Percentiles rank a stretch among this genome's conserved stretches.
Conservation (phyloP, 352 stramenopile species). For the Thraustochytrium sp. region DNA sequence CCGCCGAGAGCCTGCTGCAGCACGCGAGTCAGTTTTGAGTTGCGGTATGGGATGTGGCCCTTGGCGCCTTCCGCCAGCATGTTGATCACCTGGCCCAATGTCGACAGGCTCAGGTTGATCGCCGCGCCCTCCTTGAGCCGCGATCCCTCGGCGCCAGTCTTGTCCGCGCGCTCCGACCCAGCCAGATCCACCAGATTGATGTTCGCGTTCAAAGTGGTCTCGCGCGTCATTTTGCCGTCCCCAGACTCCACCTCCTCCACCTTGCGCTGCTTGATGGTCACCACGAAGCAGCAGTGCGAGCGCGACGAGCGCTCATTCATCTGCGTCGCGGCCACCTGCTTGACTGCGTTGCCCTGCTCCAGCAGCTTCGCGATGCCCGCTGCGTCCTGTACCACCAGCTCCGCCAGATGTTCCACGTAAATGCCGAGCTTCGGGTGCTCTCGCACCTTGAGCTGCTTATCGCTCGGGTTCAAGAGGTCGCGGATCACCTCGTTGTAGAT, state of each 20-base stretch:
- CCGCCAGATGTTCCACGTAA: conserved; percentile 80
- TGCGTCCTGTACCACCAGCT: conserved; percentile 70
- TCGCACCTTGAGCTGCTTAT: conserved; percentile 81
- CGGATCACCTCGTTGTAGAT: conserved; percentile 92
- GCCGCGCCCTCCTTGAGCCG: conserved; percentile 78
- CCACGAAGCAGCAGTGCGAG: conserved; percentile 91
- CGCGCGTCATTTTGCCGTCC: conserved; percentile 52
- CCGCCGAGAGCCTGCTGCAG: conserved; percentile 79
- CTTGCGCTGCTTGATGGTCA: conserved; percentile 88
- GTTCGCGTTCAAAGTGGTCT: conserved; percentile 74
- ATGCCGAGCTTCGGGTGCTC: conserved; percentile 85
- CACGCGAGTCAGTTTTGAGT: conserved; percentile 80
- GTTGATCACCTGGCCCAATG: conserved; percentile 83
- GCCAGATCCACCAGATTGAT: conserved; percentile 85
- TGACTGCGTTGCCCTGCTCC: conserved; percentile 76
- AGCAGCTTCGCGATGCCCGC: conserved; percentile 68
- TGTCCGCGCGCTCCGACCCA: conserved; percentile 52
- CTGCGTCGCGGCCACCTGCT: conserved; percentile 73
- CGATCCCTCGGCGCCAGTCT: conserved; percentile 69
- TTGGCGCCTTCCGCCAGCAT: conserved; percentile 73
- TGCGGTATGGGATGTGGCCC: conserved; percentile 78
- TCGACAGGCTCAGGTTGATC: conserved; percentile 85
- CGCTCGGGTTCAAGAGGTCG: conserved; percentile 81
- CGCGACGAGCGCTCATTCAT: conserved; percentile 84
- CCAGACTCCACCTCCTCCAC: conserved; percentile 54